These are phyloP conservation scores for Leccinellum luteum DNA, from an alignment of 768 basidiomycete species.

Conservation along the genomic window DNA sequence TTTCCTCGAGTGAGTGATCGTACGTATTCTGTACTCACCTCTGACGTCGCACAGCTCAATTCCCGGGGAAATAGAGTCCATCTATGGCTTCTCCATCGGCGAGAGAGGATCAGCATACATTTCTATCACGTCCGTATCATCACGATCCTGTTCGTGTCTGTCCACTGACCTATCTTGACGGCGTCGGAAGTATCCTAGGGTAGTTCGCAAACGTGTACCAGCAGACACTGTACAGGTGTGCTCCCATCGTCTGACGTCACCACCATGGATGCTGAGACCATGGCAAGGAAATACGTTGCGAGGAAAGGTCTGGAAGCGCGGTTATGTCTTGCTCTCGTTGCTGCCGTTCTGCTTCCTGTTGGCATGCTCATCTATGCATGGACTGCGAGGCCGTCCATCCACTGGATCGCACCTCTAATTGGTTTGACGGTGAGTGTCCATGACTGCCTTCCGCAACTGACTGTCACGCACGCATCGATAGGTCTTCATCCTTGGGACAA, in stretches of 20 bases:
- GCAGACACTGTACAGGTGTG: constrained; percentile 49
- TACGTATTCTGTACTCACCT: background rate
- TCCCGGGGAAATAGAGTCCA: constrained; percentile 48
- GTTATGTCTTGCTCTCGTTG: constrained; percentile 54
- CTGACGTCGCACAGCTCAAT: constrained; percentile 43
- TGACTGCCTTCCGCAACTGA: background rate
- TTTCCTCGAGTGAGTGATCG: constrained; percentile 51
- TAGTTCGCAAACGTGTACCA: constrained; percentile 46
- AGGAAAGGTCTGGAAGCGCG: constrained; percentile 54
- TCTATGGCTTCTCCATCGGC: constrained; percentile 61
- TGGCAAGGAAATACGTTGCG: constrained; percentile 27
- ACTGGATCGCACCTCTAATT: constrained; percentile 52
- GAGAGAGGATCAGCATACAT: constrained; percentile 60
- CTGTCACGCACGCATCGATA: constrained; percentile 18
- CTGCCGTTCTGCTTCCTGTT: constrained; percentile 49
- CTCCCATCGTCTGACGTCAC: background rate
- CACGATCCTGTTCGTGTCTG: too few relatives aligned
- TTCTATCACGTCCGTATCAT: constrained; percentile 47
- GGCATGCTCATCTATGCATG: constrained; percentile 77
- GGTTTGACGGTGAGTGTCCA: constrained; percentile 24
- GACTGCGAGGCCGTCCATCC: constrained; percentile 52
- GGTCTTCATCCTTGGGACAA: constrained; percentile 50
- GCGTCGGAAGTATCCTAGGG: constrained; percentile 55
- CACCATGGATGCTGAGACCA: constrained; percentile 6
- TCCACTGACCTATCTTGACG: constrained; percentile 24